phyloP scores from a whole-genome alignment of 2,329 filamentous ascomycete species.

The Penicillium brevicompactum region DNA sequence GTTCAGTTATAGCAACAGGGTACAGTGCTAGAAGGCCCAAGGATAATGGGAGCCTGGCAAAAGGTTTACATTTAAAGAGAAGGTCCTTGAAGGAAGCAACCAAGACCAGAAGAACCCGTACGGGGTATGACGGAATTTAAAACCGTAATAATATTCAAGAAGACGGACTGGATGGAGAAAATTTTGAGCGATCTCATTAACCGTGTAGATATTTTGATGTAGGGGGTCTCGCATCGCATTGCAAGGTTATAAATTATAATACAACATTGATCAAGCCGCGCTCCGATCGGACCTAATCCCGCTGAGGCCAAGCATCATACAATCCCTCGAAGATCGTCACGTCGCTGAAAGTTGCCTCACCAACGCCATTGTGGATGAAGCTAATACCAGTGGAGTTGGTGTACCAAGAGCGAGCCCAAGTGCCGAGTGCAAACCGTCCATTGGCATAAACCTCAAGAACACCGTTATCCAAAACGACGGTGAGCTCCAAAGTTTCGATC shows the following conservation, averaged over 20 bases:
- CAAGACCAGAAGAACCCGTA: no score
- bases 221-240: no score
- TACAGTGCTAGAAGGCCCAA: no score
- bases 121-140: no score
- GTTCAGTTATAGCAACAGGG: no score
- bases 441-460: conserved; percentile 24
- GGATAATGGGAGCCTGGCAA: no score
- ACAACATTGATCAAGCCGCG: not conserved
- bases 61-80: no score
- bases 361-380: conserved; percentile 21
- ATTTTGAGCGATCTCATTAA: no score
- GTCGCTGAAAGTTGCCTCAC: conserved; percentile 16
- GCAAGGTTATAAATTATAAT: not conserved
- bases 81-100: no score
- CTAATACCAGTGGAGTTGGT: conserved; percentile 20
- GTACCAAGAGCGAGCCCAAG: conserved; percentile 25
- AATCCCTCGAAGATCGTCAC: conserved; percentile 19
- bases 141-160: no score
- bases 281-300: not conserved
- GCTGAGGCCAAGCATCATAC: conserved; percentile 22
- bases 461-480: conserved; percentile 20
- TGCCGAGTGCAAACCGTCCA: conserved; percentile 21
- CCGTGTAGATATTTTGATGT: no score
- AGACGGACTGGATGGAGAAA: no score
- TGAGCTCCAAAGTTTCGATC: conserved; percentile 21